A percentile compares a stretch with the other conserved stretches of the same genome.
Evolutionary conservation across 1,139 yeast genomes (phyloP).

Genomic region (Protomyces inundatus): DNA sequence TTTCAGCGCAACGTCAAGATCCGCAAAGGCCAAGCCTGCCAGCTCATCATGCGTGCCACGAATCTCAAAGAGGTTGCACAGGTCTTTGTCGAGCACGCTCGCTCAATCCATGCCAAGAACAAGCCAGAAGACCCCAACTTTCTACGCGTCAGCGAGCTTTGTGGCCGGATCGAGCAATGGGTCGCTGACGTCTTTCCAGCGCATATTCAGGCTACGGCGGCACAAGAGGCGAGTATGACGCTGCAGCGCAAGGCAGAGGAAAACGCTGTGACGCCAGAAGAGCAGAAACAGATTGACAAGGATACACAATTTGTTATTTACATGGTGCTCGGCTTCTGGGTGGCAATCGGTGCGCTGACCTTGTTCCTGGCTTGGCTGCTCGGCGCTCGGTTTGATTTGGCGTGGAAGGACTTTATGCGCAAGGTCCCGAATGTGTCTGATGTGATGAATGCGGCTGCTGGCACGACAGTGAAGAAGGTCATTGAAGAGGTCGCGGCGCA

Average conservation of each 20-base stretch:
- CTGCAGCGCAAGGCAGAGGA: conserved; percentile 28
- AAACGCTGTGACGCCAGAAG: conserved; percentile 3
- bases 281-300: conserved; percentile 10
- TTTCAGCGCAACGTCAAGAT: conserved; percentile 73
- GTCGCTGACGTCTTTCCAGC: conserved; percentile 33
- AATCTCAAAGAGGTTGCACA: conserved; percentile 69
- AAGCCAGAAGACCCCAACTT: conserved; percentile 82
- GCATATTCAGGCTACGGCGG: background rate
- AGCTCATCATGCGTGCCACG: conserved; percentile 66
- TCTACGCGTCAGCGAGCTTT: conserved; percentile 70
- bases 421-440: background rate
- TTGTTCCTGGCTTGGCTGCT: conserved; percentile 32
- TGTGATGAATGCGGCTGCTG: background rate
- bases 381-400: conserved; percentile 35
- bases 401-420: conserved; percentile 14
- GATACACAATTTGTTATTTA: conserved; percentile 31
- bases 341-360: conserved; percentile 30
- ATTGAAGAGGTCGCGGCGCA: background rate
- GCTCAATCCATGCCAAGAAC: conserved; percentile 71
- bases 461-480: background rate
- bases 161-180: conserved; percentile 64
- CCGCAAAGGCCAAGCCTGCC: conserved; percentile 77
- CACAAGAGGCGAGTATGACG: conserved; percentile 17
- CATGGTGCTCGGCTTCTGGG: conserved; percentile 35
- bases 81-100: conserved; percentile 68